Evolutionary conservation across 73 alveolate genomes (phyloP), one percentile per base, ranked within the genome.

Genomic region (Tetrahymena borealis): DNA sequence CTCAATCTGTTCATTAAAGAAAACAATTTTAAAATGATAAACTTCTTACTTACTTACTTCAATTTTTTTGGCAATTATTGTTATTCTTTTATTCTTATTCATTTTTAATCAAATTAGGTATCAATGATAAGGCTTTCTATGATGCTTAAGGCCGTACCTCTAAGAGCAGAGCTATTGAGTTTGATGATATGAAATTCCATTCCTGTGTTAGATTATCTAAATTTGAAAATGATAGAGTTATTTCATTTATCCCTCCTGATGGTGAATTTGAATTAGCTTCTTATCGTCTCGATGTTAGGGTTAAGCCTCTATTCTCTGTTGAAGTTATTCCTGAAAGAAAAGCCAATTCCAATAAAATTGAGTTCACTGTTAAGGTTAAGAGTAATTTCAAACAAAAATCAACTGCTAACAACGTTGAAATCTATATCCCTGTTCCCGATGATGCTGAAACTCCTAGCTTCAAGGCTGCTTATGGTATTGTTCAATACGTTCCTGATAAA

Each of bases 191-290:
- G 39, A 97, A 97, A 91, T 98, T 98, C 97, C 99, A 98, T 96
- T 97, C 98, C 91, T 98, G 99, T 93, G 98, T 96, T 3, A 94
- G 97, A 93, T 90, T 95, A 15, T 78, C 96, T 0, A 93, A 95
- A 79, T 98, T 98, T 91, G 99, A 99, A 94, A 94, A 96, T 38
- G 99, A 99, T 93, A 99, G 99, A 93, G 97, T 98, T 11, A 99
- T 99, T 85, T 94, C 99, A 91, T 99, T 99, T 93, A 97, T 97
- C 39, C 99, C 99, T 78, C 99, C 99, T 28, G 99, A 99, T 95
- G 99, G 99, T 12, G 98, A 96, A 96, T 99, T 98, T 91, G 99
- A 97, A 91, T 97, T 99, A 35, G 98, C 98, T 98, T 94, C 98
- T 39, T 99, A 99, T 93, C 91, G 99, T 94, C 95, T 99, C 39